Evolutionary conservation across 495 filamentous ascomycete genomes (phyloP), one percentile per base, ranked within the genome.

Genomic region (Geoglossum glabrum): DNA sequence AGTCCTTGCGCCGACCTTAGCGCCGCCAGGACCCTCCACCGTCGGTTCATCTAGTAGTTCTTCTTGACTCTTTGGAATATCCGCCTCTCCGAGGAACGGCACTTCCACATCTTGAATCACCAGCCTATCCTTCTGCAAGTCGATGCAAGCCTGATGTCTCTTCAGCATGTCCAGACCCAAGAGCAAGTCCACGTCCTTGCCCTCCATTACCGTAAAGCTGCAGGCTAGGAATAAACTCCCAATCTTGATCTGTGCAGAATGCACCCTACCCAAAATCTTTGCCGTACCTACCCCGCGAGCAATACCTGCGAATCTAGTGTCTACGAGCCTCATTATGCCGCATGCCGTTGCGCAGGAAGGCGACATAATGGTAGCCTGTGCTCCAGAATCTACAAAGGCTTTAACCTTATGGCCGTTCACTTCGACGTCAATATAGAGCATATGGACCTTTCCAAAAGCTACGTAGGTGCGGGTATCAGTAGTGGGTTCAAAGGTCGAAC

Each of bases 171-270:
- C 92, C 49, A 99, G 72, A 6, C 92, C 92, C 11, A 99, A 76
- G 8, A 99, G 77, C 11, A 99, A 74, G 64, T 97, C 92, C n/a
- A 97, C 92, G 59, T 86, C 81, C 69, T 97, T 99, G 36, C 92
- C 92, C 70, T 99, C 92, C 92, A 99, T 96, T 61, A 99, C 92
- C n/a, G 93, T 97, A 70, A 99, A 99, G 52, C 85, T 86, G 73
- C 89, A 96, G 0, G 90, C 80, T 54, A 99, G 77, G 65, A 87
- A 88, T 64, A 90, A 79, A 36, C 76, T 78, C 19, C 92, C 93
- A 61, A 99, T 94, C 71, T 85, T 86, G 66, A 97, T 90, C 68
- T 86, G 86, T 15, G 93, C 90, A 19, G 83, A 85, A 65, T 97
- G 92, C 0, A 99, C 92, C 27, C 90, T 87, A 38, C 92, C 92